Evolutionary conservation across 2,329 filamentous ascomycete genomes (phyloP), one percentile per base, ranked within the genome.

Genomic region (Davidsoniella neocaledoniae): DNA sequence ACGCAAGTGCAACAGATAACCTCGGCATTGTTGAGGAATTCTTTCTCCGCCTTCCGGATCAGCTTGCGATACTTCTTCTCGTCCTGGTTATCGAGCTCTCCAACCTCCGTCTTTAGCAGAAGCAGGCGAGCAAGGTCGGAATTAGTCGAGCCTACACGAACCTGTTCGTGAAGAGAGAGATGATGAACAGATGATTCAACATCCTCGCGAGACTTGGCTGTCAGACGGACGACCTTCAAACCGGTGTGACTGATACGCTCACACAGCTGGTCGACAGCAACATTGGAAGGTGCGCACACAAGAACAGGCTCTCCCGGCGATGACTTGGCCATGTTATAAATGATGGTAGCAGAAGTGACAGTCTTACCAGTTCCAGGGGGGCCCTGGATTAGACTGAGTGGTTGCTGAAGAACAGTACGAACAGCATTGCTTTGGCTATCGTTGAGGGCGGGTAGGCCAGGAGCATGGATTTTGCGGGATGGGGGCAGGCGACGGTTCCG

Each of bases 1-100:
- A 98, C 91, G 57, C 91, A 98, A 54, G 91, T 98, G 66, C 91
- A 98, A 72, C 91, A 98, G 55, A 98, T 94, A 48, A 98, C 91
- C 65, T 98, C 91, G 12, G 91, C 91, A 57, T 94, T 95, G 60
- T 75, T 85, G 48, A 98, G 72, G 54, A 98, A 95, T 64, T 98
- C 91, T 50, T 88, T 83, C 66, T 98, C 91, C 7, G 91, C 91
- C 52, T 83, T 81, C 58, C 93, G 84, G 53, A 88, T 95, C 46
- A 98, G 76, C 61, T 94, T 85, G 68, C 95, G 95, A 72, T 91
- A 91, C 61, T 94, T 94, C 74, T 98, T 98, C 68, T 98, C 91
- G 60, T 98, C 91, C 64, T 93, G 83, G 59, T 86, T 94, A 3
- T 86, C 91, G 54, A 98, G 65, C 67, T 96, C 91, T 53, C 90